A percentile compares a stretch with the other conserved stretches of the same genome.
phyloP scores from a whole-genome alignment of 345 rosid species.

The Populus euphratica region DNA sequence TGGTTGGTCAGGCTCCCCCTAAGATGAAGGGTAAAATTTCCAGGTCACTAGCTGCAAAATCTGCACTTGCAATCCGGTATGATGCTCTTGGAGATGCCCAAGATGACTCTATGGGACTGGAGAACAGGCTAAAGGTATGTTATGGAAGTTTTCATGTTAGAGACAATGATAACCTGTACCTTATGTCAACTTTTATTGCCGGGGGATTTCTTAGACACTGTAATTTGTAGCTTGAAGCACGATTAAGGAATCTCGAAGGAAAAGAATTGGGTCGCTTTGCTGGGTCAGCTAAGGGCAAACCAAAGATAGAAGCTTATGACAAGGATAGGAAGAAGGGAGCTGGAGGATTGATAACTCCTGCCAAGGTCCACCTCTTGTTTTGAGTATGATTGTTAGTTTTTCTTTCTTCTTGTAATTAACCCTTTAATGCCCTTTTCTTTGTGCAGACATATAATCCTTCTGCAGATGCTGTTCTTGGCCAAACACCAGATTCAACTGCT shows the following conservation, averaged over 20 bases:
- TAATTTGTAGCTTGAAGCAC: conserved; percentile 64
- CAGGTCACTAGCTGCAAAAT: conserved; percentile 81
- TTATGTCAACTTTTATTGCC: not conserved
- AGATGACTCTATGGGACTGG: conserved; percentile 76
- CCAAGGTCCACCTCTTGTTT: conserved; percentile 48
- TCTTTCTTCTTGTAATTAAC: not conserved
- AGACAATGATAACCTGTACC: not conserved
- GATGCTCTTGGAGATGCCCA: conserved; percentile 88
- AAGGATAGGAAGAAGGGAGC: conserved; percentile 73
- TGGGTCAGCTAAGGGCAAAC: conserved; percentile 88
- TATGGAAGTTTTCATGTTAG: not conserved
- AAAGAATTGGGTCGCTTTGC: conserved; percentile 67
- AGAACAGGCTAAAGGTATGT: conserved; percentile 70
- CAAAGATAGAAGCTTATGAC: conserved; percentile 80
- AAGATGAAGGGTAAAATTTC: conserved; percentile 84
- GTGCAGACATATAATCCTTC: conserved; percentile 72
- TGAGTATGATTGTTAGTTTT: not conserved
- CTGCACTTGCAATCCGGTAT: conserved; percentile 67
- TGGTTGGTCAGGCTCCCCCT: conserved; percentile 86
- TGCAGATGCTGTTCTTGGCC: conserved; percentile 60
- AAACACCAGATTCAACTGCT: conserved; percentile 30
- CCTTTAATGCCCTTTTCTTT: not conserved
- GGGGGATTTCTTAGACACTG: not conserved
- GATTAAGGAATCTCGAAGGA: conserved; percentile 78
- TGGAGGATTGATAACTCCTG: conserved; percentile 70